Percentiles rank a stretch among this genome's conserved stretches.
phyloP scores from a whole-genome alignment of 2,329 filamentous ascomycete species.

The Orbilia blumenaviensis region DNA sequence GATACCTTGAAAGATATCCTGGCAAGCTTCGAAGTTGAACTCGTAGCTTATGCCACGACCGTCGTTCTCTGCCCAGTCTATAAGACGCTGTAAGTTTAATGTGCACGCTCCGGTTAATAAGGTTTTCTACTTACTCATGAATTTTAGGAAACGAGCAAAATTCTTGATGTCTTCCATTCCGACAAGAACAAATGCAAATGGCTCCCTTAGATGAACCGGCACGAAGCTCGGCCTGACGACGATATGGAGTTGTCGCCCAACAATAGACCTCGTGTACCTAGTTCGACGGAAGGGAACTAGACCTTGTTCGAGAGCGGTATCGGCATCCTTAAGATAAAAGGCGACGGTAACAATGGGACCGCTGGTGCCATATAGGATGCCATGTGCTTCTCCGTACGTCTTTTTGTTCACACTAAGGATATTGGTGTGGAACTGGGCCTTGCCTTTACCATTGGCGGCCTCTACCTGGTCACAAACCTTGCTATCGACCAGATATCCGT shows the following conservation, averaged over 20 bases:
- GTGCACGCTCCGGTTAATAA: not conserved
- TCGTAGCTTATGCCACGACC: slow-evolving; percentile 28
- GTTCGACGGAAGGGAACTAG: not conserved
- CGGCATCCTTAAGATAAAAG: not conserved
- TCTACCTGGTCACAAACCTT: slow-evolving; percentile 12
- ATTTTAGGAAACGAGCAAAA: slow-evolving; percentile 15
- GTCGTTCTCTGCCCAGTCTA: slow-evolving; percentile 32
- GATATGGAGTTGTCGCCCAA: slow-evolving; percentile 40
- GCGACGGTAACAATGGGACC: slow-evolving; percentile 28
- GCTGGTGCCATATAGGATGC: slow-evolving; percentile 13
- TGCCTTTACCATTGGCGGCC: not conserved
- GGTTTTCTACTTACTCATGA: slow-evolving; percentile 14
- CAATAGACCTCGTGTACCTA: slow-evolving; percentile 24
- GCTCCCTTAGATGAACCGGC: not conserved
- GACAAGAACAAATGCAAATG: slow-evolving; percentile 18
- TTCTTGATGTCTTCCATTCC: slow-evolving; percentile 16
- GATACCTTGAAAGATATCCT: not conserved
- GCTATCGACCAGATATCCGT: slow-evolving; percentile 12
- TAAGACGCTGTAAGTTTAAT: not conserved
- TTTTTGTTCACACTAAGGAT: slow-evolving; percentile 25
- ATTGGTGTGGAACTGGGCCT: not conserved
- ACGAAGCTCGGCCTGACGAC: slow-evolving; percentile 24
- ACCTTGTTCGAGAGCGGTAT: not conserved
- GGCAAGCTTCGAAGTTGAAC: slow-evolving; percentile 30
- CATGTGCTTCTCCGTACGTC: slow-evolving; percentile 32